Evolutionary conservation across 768 basidiomycete species (phyloP).

Genomic region (Plicaturopsis crispa): DNA sequence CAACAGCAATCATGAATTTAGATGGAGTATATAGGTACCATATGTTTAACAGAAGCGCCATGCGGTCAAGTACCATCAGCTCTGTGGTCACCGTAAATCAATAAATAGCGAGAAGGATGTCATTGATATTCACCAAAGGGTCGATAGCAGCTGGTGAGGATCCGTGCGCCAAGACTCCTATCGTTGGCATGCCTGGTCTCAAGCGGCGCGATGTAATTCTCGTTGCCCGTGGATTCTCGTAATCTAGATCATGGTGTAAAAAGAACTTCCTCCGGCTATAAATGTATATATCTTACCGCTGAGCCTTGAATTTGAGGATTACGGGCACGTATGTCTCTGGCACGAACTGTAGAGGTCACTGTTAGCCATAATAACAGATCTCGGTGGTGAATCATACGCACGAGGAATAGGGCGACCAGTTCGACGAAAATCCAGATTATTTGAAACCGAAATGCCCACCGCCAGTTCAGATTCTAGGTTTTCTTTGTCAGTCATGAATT

Average conservation of each 20-base stretch:
- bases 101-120: neutral
- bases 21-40: constrained; percentile 59
- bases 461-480: constrained; percentile 47
- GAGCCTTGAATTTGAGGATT: constrained; percentile 53
- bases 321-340: constrained; percentile 69
- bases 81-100: constrained; percentile 37
- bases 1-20: too few species aligned
- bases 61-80: constrained; percentile 56
- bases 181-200: constrained; percentile 49
- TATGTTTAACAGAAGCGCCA: constrained; percentile 64
- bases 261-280: neutral
- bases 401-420: constrained; percentile 40
- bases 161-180: constrained; percentile 33
- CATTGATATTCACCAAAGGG: constrained; percentile 56
- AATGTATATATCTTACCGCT: constrained; percentile 25
- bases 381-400: constrained; percentile 19
- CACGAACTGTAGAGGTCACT: constrained; percentile 50
- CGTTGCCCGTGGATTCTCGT: constrained; percentile 47
- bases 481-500: neutral
- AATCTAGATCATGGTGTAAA: constrained; percentile 30
- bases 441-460: constrained; percentile 73
- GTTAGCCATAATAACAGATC: neutral
- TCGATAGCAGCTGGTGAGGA: constrained; percentile 53
- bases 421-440: constrained; percentile 63
- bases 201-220: constrained; percentile 47